These are phyloP conservation scores for Oropetium thomaeum DNA, from an alignment of 176 grass and related monocot genomes.

Conservation along the genomic window DNA sequence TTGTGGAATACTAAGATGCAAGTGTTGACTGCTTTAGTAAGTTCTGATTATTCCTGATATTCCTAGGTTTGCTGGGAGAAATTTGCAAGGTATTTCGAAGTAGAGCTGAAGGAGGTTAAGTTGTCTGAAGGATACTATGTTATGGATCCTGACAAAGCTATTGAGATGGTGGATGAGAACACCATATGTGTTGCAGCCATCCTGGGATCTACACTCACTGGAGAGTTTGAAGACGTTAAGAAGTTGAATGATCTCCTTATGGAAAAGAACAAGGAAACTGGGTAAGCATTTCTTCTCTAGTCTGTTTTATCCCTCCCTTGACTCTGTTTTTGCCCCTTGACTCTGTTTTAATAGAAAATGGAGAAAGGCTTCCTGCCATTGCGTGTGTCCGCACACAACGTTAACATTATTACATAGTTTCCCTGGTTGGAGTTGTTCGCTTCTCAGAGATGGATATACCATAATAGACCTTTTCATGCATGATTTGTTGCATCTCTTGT, in stretches of 20 bases:
- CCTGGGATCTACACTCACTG: slow-evolving; percentile 75
- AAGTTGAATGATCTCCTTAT: slow-evolving; percentile 56
- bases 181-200: slow-evolving; percentile 85
- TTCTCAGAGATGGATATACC: too few species aligned
- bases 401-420: too few species aligned
- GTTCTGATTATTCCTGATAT: background rate
- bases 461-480: too few species aligned
- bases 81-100: slow-evolving; percentile 77
- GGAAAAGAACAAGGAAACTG: slow-evolving; percentile 76
- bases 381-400: too few species aligned
- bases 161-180: slow-evolving; percentile 84
- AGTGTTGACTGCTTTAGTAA: background rate
- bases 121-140: slow-evolving; percentile 67
- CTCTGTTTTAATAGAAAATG: too few species aligned
- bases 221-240: slow-evolving; percentile 79
- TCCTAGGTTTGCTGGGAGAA: slow-evolving; percentile 83
- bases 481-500: too few species aligned
- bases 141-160: slow-evolving; percentile 81
- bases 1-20: background rate
- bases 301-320: too few species aligned
- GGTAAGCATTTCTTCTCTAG: slow-evolving; percentile 10
- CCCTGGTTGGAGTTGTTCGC: too few species aligned
- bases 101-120: slow-evolving; percentile 82
- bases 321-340: slow-evolving; percentile 8
- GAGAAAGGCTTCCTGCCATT: too few species aligned